These are phyloP conservation scores for Trifolium repens DNA, from an alignment of 306 rosid species.

Conservation along the genomic window DNA sequence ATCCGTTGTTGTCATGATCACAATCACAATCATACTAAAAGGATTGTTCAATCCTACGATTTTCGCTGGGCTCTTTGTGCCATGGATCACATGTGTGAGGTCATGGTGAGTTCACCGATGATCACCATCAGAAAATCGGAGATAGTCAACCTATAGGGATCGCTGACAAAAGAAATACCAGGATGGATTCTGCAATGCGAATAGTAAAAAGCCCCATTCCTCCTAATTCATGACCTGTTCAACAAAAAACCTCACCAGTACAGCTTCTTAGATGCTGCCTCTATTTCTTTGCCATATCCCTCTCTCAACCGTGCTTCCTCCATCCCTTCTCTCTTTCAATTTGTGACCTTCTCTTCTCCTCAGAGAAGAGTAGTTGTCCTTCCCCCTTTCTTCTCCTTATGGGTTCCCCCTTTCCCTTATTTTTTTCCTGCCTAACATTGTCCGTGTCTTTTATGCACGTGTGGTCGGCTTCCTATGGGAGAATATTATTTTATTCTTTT, in stretches of 20 bases:
- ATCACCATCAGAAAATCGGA: neutral
- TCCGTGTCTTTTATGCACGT: neutral
- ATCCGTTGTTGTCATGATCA: conserved; percentile 1
- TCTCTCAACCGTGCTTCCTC: conserved; percentile 3
- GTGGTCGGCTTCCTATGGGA: neutral
- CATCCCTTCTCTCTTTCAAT: conserved; percentile 12
- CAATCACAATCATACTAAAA: neutral
- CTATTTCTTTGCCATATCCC: neutral
- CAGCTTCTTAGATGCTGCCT: neutral
- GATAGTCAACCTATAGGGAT: neutral
- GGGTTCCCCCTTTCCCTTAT: neutral
- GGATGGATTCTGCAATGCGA: neutral
- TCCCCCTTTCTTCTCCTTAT: neutral
- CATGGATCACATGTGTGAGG: neutral
- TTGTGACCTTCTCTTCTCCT: neutral
- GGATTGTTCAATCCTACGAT: neutral
- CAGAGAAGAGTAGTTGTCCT: neutral
- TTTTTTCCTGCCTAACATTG: neutral
- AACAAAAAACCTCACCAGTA: neutral
- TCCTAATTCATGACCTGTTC: neutral
- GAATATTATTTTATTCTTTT: neutral
- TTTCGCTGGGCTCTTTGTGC: neutral
- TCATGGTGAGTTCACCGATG: neutral
- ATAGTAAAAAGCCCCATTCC: neutral
- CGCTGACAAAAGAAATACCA: neutral